phyloP scores from a whole-genome alignment of 371 early-diverging fungal species.

The Thermomucor indicae-seudaticae region DNA sequence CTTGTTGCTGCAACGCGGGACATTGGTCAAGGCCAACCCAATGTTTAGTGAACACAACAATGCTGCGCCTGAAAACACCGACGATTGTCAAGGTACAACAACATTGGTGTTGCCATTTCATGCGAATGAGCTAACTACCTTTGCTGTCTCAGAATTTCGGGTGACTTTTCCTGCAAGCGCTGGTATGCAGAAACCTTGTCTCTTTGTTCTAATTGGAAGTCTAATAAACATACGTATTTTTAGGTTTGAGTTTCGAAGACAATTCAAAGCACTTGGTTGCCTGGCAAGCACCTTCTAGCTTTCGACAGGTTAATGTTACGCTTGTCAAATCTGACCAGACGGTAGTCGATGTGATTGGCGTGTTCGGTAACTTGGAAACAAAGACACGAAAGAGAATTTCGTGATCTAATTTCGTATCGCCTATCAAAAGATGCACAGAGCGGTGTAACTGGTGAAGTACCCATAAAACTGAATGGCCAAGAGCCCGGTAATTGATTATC shows the following conservation, averaged over 20 bases:
- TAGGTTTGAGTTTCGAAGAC: slow-evolving; percentile 32
- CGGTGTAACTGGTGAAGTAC: slow-evolving; percentile 27
- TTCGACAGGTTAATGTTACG: slow-evolving; percentile 30
- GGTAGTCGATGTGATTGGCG: slow-evolving; percentile 16
- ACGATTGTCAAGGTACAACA: slow-evolving; percentile 9
- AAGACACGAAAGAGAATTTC: not conserved
- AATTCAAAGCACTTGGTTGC: slow-evolving; percentile 31
- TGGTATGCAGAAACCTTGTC: slow-evolving; percentile 10
- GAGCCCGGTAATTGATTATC: slow-evolving; percentile 14
- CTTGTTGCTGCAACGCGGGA: slow-evolving; percentile 30
- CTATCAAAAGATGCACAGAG: slow-evolving; percentile 19
- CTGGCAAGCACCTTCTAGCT: slow-evolving; percentile 23
- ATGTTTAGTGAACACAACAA: slow-evolving; percentile 29
- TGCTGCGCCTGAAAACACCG: not conserved
- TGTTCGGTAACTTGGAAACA: slow-evolving; percentile 21
- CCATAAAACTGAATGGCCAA: slow-evolving; percentile 18
- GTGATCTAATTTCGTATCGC: not conserved
- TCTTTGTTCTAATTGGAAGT: not conserved
- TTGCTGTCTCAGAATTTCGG: slow-evolving; percentile 27
- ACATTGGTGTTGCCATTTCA: too few relatives aligned
- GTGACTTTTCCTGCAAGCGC: slow-evolving; percentile 27
- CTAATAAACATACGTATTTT: not conserved
- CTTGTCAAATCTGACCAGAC: slow-evolving; percentile 14
- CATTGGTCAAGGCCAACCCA: slow-evolving; percentile 38
- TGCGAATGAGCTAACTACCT: too few relatives aligned